Conservation (phyloP, 2,329 filamentous ascomycete species). For the Knufia fluminis region DNA sequence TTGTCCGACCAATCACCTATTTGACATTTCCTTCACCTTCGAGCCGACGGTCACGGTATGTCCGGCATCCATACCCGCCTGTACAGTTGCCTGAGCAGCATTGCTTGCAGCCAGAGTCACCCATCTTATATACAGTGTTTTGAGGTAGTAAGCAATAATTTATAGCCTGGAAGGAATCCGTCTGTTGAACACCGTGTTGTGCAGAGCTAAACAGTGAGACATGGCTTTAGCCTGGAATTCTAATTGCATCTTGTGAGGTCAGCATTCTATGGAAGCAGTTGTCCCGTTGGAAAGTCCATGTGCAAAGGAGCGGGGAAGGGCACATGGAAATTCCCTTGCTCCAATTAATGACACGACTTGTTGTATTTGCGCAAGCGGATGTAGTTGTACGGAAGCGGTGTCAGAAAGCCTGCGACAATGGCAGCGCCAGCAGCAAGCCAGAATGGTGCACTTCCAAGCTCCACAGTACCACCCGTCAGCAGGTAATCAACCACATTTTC, state of each 20-base stretch:
- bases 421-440: slow-evolving; percentile 40
- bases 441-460: slow-evolving; percentile 40
- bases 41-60: neutral
- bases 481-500: slow-evolving; percentile 49
- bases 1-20: slow-evolving; percentile 2
- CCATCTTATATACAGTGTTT: too few relatives aligned
- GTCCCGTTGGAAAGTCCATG: too few relatives aligned
- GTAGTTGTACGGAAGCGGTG: slow-evolving; percentile 48
- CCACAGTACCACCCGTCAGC: slow-evolving; percentile 44
- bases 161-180: too few relatives aligned
- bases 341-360: slow-evolving; percentile 25
- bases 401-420: slow-evolving; percentile 38
- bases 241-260: too few relatives aligned
- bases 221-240: too few relatives aligned
- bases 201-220: too few relatives aligned
- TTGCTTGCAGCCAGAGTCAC: neutral
- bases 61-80: neutral
- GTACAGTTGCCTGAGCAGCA: neutral
- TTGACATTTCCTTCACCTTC: neutral
- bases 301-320: too few relatives aligned
- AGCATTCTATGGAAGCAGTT: too few relatives aligned
- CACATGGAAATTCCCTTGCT: too few relatives aligned
- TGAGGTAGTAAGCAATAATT: too few relatives aligned
- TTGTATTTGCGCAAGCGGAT: slow-evolving; percentile 40
- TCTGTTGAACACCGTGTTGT: too few relatives aligned